Evolutionary conservation across 768 basidiomycete genomes (phyloP).

Genomic region (Lentinula edodes): DNA sequence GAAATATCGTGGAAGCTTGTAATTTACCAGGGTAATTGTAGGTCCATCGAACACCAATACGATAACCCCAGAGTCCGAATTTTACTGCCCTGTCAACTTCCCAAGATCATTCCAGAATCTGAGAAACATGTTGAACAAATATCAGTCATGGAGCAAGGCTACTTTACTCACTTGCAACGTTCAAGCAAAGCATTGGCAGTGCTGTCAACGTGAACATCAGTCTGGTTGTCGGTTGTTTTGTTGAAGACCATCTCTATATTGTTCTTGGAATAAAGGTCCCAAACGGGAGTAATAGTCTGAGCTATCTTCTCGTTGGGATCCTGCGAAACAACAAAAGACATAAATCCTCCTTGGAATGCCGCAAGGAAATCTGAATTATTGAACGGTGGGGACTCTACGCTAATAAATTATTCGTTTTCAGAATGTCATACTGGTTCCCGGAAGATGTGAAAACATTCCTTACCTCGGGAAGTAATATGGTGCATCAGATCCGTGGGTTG

Average conservation of each 20-base stretch:
- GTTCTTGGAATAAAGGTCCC: slow-evolving; percentile 6
- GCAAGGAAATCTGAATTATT: slow-evolving; percentile 17
- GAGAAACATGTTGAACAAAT: neutral
- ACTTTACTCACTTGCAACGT: slow-evolving; percentile 17
- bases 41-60: neutral
- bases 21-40: slow-evolving; percentile 16
- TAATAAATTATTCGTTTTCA: neutral
- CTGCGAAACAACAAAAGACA: slow-evolving; percentile 14
- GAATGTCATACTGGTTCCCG: too few relatives aligned
- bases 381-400: slow-evolving; percentile 2
- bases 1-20: slow-evolving; percentile 60
- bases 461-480: slow-evolving; percentile 13
- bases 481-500: slow-evolving; percentile 11
- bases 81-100: neutral
- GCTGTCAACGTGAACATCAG: slow-evolving; percentile 10
- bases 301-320: slow-evolving; percentile 15
- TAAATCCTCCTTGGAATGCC: slow-evolving; percentile 16
- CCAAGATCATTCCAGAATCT: slow-evolving; percentile 11
- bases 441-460: neutral
- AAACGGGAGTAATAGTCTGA: slow-evolving; percentile 14
- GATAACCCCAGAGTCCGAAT: too few relatives aligned
- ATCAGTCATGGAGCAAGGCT: too few relatives aligned
- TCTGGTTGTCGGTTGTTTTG: slow-evolving; percentile 4
- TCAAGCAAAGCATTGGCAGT: slow-evolving; percentile 13
- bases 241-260: slow-evolving; percentile 27